These are phyloP conservation scores for Myrica gale DNA, from an alignment of 306 rosid genomes.

Conservation along the genomic window DNA sequence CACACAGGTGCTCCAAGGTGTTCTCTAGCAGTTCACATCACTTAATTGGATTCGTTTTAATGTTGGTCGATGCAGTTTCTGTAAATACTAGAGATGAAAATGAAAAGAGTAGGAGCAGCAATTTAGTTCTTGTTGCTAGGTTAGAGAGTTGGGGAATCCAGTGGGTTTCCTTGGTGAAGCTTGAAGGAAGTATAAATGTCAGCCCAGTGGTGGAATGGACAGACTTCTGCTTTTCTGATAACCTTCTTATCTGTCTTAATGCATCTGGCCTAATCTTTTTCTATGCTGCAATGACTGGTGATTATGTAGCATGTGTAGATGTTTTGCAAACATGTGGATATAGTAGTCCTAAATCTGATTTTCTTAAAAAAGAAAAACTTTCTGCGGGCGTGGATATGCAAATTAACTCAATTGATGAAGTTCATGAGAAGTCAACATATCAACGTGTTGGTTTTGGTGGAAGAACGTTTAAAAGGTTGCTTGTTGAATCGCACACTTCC, in stretches of 20 bases:
- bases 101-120: slow-evolving; percentile 35
- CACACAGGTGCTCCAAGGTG: slow-evolving; percentile 61
- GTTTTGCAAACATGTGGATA: slow-evolving; percentile 53
- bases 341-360: slow-evolving; percentile 39
- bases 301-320: slow-evolving; percentile 62
- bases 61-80: slow-evolving; percentile 36
- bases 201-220: slow-evolving; percentile 55
- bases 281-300: slow-evolving; percentile 66
- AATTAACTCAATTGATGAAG: slow-evolving; percentile 34
- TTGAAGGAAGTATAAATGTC: slow-evolving; percentile 51
- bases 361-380: slow-evolving; percentile 32
- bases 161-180: slow-evolving; percentile 75
- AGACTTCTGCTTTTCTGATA: slow-evolving; percentile 74
- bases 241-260: slow-evolving; percentile 73
- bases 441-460: slow-evolving; percentile 35
- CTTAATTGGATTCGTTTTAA: slow-evolving; percentile 66
- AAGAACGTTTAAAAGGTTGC: slow-evolving; percentile 68
- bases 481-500: slow-evolving; percentile 69
- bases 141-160: slow-evolving; percentile 57
- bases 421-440: slow-evolving; percentile 32
- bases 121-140: slow-evolving; percentile 71
- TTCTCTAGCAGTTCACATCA: slow-evolving; percentile 75
- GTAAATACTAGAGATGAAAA: slow-evolving; percentile 41
- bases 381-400: slow-evolving; percentile 29
- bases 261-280: slow-evolving; percentile 67